Base-by-base conservation (phyloP, 495 filamentous ascomycete species). In the Lepidopterella palustris region DNA sequence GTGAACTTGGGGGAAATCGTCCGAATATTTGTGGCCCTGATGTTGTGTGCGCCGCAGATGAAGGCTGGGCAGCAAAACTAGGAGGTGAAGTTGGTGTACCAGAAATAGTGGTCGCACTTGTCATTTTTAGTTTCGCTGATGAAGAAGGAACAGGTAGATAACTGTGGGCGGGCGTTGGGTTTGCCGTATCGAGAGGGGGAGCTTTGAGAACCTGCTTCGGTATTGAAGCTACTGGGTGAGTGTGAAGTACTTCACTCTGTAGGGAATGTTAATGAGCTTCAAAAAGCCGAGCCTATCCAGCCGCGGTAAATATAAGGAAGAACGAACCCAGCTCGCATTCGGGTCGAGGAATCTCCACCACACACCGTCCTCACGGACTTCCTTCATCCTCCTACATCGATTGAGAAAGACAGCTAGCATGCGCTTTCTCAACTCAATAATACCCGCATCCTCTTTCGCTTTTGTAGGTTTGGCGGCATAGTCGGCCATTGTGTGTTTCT, bases 271-370 rank as follows among this genome's bases (percentile, higher is more conserved):
- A 42, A 39, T 57, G 26, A 58, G 40, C 18, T 35, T 20, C 20
- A 26, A 21, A 24, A 31, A 49, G 28, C 45, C 35, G 20, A 18
- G 45, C 29, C 11, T 35, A 26, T 27, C 18, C 25, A 35, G 18
- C 26, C 26, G 10, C 18, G 53, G 9, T 32, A 28, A 35, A 62
- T 53, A 35, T 39, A 24, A 10, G 26, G 8, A 20, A n/a, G 3
- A 27, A 74, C 80, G 35, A 81, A 97, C 92, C 93, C 93, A 98
- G 85, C 93, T 98, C 20, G 92, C 89, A 72, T 98, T 97, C 3
- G 93, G 92, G 68, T 98, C 93, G 10, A 98, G 78, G 68, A 98
- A 98, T 61, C 89, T 87, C 89, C 92, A 96, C 84, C 91, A 95
- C 13, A 97, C 90, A 5, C 91, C 92, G 70, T 97, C 95, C 57